A percentile compares a stretch with the other conserved stretches of the same genome.
Conservation (phyloP, 2,329 filamentous ascomycete species). For the Diaporthe sp. region DNA sequence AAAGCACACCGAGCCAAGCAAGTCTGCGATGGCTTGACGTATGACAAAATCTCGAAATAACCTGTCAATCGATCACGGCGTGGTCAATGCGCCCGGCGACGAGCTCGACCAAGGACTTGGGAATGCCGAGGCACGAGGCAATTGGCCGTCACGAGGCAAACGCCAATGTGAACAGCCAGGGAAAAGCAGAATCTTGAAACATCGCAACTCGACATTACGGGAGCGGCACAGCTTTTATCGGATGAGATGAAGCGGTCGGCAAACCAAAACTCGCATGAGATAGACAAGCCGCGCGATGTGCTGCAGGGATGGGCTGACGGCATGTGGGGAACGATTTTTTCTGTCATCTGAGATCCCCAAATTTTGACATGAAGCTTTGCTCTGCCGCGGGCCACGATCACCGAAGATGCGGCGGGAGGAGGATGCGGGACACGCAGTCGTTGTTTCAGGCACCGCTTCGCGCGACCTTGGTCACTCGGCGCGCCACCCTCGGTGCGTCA, state of each 20-base stretch:
- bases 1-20: conserved; percentile 38
- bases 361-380: background rate
- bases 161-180: conserved; percentile 8
- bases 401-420: background rate
- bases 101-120: conserved; percentile 5
- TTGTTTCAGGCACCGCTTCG: conserved; percentile 24
- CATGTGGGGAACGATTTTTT: background rate
- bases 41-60: background rate
- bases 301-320: conserved; percentile 9
- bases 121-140: background rate
- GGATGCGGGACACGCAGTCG: conserved; percentile 1
- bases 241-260: conserved; percentile 2
- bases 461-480: conserved; percentile 14
- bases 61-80: conserved; percentile 9
- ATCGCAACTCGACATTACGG: conserved; percentile 1
- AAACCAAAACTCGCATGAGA: conserved; percentile 19
- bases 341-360: conserved; percentile 15
- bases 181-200: conserved; percentile 23
- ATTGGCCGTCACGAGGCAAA: conserved; percentile 12
- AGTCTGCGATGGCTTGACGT: background rate
- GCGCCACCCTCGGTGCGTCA: conserved; percentile 14
- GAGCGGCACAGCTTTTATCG: conserved; percentile 5
- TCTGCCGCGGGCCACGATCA: background rate
- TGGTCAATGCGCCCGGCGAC: background rate
- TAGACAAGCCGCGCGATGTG: conserved; percentile 11